Conservation (phyloP, 345 rosid genomes). For the Acer campestre region DNA sequence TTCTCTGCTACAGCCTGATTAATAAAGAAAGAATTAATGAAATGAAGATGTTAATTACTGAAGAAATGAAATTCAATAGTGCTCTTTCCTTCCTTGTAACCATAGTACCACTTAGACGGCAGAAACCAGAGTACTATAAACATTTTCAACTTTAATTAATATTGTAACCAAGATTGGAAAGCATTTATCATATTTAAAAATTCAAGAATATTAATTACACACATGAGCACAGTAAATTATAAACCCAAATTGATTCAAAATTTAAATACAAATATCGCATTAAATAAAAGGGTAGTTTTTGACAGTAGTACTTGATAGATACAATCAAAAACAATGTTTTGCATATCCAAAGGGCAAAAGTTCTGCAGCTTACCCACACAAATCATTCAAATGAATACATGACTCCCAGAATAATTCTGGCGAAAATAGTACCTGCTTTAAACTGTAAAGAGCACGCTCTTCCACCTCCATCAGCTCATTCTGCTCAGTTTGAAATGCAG, state of each 20-base stretch:
- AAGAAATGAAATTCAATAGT: neutral
- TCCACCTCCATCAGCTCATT: slow-evolving; percentile 65
- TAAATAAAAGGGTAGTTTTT: neutral
- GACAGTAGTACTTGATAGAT: too few relatives aligned
- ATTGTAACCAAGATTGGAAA: neutral
- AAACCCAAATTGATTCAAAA: slow-evolving; percentile 1
- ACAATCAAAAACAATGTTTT: neutral
- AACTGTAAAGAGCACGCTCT: slow-evolving; percentile 74
- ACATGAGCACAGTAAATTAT: neutral
- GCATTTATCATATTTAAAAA: neutral
- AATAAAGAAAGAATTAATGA: slow-evolving; percentile 21
- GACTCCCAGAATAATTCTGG: neutral
- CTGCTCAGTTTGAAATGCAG: slow-evolving; percentile 69
- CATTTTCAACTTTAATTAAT: neutral
- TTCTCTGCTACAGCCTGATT: slow-evolving; percentile 75
- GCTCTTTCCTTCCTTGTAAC: neutral
- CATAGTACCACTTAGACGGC: neutral
- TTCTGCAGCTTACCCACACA: neutral
- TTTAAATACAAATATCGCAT: neutral
- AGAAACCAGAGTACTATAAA: neutral
- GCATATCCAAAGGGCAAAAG: neutral
- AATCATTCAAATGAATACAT: neutral
- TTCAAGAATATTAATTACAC: neutral
- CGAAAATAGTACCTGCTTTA: slow-evolving; percentile 76
- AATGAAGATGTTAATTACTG: neutral